Evolutionary conservation across 805 yeast genomes (phyloP).

Genomic region (Candida palmyrensis): DNA sequence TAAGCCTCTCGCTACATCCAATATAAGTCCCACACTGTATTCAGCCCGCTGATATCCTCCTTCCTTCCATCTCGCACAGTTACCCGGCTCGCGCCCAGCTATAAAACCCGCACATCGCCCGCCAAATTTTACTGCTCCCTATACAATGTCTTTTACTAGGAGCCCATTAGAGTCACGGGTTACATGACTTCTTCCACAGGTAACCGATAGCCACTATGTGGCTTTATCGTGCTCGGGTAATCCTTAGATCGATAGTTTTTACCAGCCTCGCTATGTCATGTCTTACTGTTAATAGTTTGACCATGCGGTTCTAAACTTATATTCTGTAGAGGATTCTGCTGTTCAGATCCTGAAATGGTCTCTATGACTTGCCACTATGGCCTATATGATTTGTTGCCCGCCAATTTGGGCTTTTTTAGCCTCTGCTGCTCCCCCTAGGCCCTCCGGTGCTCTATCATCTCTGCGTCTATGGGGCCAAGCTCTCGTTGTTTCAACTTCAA

Average conservation of each 20-base stretch:
- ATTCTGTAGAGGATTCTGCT: too few relatives aligned
- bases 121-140: constrained; percentile 23
- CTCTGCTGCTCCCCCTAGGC: constrained; percentile 6
- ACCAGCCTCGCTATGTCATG: constrained; percentile 56
- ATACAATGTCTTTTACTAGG: constrained; percentile 51
- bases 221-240: constrained; percentile 86
- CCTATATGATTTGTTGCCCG: constrained; percentile 3
- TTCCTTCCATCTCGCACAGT: too few relatives aligned
- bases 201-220: constrained; percentile 40
- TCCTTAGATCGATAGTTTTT: constrained; percentile 69
- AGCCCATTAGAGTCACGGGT: constrained; percentile 82
- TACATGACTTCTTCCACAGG: constrained; percentile 45
- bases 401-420: neutral
- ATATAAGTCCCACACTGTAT: too few relatives aligned
- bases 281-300: constrained; percentile 37
- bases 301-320: constrained; percentile 78
- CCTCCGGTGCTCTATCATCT: constrained; percentile 24
- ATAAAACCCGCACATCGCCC: too few relatives aligned
- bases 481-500: constrained; percentile 63
- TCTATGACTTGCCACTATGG: too few relatives aligned
- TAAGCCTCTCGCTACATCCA: too few relatives aligned
- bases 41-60: too few relatives aligned
- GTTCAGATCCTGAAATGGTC: too few relatives aligned
- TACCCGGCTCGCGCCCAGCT: too few relatives aligned
- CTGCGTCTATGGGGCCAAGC: constrained; percentile 55